Conservation (phyloP, 352 stramenopile species). For the Phytophthora nicotianae region DNA sequence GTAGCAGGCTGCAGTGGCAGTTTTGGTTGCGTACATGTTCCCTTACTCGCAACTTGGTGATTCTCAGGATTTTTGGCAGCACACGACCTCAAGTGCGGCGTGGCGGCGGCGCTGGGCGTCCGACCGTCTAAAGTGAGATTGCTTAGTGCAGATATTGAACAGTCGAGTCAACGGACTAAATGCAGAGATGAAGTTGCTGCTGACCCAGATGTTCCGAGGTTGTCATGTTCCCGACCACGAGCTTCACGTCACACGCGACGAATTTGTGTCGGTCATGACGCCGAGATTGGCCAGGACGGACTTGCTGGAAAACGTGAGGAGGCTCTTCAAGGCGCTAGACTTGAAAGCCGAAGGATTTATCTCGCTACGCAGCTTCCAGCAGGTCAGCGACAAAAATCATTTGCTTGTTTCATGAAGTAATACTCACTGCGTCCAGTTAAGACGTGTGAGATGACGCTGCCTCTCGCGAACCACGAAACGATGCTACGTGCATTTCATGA, state of each 20-base stretch:
- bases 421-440: slow-evolving; percentile 11
- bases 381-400: slow-evolving; percentile 13
- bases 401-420: background rate
- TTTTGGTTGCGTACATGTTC: too few relatives aligned
- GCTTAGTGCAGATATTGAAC: background rate
- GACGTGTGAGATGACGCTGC: slow-evolving; percentile 45
- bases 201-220: slow-evolving; percentile 61
- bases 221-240: slow-evolving; percentile 8
- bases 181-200: slow-evolving; percentile 44
- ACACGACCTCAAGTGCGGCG: slow-evolving; percentile 67
- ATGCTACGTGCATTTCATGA: slow-evolving; percentile 50
- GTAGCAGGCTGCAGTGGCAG: background rate
- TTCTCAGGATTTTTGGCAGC: slow-evolving; percentile 44
- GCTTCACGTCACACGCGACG: slow-evolving; percentile 32
- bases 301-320: slow-evolving; percentile 58
- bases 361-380: slow-evolving; percentile 59
- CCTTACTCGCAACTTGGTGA: background rate
- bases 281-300: slow-evolving; percentile 48
- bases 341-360: slow-evolving; percentile 66
- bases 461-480: slow-evolving; percentile 41
- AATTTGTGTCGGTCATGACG: slow-evolving; percentile 40
- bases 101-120: slow-evolving; percentile 66
- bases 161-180: slow-evolving; percentile 1
- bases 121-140: slow-evolving; percentile 61
- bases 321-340: slow-evolving; percentile 72